Evolutionary conservation across 176 grass and related monocot species (phyloP).

Genomic region (maize (Zea mays)): DNA sequence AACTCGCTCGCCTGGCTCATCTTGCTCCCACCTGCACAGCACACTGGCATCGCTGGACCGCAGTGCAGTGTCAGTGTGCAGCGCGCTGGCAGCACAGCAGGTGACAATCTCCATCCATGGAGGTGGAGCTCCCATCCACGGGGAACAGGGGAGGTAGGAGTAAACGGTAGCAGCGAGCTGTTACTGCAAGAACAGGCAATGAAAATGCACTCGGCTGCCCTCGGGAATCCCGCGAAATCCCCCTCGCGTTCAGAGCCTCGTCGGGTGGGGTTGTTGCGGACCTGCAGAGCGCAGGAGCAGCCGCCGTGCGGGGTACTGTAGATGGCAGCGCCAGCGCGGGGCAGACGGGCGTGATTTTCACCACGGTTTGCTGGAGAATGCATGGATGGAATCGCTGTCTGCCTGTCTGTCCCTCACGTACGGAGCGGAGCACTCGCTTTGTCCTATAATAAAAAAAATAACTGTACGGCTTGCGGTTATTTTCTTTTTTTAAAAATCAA

Average conservation of each 20-base stretch:
- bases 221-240: conserved; percentile 27
- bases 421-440: too few relatives aligned
- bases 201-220: background rate
- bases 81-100: background rate
- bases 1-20: background rate
- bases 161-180: background rate
- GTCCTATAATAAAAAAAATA: too few relatives aligned
- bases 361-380: conserved; percentile 1
- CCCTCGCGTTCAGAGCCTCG: conserved; percentile 17
- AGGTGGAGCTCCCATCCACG: too few relatives aligned
- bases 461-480: too few relatives aligned
- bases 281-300: background rate
- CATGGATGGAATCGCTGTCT: background rate
- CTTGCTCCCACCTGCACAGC: conserved; percentile 2
- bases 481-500: too few relatives aligned
- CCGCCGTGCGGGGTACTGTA: background rate
- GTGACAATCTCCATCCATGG: too few relatives aligned
- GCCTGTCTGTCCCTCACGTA: background rate
- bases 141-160: too few relatives aligned
- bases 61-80: background rate
- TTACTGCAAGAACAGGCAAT: too few relatives aligned
- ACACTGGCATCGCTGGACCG: background rate
- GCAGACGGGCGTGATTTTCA: conserved; percentile 10
- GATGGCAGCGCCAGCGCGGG: background rate
- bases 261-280: conserved; percentile 7